Conservation (phyloP, 306 rosid species). For the Castanea sativa region DNA sequence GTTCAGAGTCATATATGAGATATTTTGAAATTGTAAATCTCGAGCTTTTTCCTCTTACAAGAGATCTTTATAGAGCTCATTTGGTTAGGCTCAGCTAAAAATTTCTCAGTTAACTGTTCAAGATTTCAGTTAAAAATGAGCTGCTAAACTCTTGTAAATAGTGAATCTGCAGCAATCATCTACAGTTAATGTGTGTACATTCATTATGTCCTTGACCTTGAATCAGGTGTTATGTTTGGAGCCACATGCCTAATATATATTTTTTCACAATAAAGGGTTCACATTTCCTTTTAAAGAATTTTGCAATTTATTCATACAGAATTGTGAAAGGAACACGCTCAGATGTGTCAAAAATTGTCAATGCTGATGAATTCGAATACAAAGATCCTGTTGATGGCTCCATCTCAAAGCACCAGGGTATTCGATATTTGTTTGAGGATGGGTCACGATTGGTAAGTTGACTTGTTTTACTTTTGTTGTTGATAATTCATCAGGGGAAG, state of each 20-base stretch:
- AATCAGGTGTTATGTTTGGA: background rate
- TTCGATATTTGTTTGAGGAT: constrained; percentile 93
- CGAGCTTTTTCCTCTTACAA: too few relatives aligned
- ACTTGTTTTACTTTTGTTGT: background rate
- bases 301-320: constrained; percentile 31
- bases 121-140: background rate
- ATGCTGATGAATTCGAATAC: constrained; percentile 92
- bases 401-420: constrained; percentile 91
- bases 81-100: too few relatives aligned
- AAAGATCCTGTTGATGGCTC: constrained; percentile 95
- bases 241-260: constrained; percentile 8
- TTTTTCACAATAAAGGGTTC: background rate
- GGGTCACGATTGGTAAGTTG: constrained; percentile 94
- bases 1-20: too few relatives aligned
- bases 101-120: too few relatives aligned
- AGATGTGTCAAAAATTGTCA: constrained; percentile 73
- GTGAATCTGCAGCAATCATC: constrained; percentile 7
- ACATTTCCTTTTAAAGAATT: background rate
- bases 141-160: background rate
- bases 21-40: too few relatives aligned
- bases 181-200: background rate
- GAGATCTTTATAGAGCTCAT: too few relatives aligned
- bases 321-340: constrained; percentile 61
- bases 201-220: background rate
- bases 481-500: constrained; percentile 8